A percentile compares a stretch with the other conserved stretches of the same genome.
These are phyloP conservation scores for Pseudogymnoascus sp. DNA, from an alignment of 2,329 filamentous ascomycete genomes.

Conservation along the genomic window DNA sequence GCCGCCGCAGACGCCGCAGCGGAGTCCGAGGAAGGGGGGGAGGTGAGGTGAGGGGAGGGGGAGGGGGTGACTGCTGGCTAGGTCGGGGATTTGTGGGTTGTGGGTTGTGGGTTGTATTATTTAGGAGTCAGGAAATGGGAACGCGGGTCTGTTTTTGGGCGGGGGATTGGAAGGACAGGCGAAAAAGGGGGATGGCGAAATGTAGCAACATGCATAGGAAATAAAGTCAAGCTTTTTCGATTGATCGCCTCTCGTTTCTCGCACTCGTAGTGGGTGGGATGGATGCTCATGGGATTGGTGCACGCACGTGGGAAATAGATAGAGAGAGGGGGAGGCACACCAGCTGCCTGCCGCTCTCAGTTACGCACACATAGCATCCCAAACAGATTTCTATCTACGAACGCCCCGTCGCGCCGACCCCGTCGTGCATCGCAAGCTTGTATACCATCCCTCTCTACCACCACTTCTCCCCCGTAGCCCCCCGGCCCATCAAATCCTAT, in stretches of 20 bases:
- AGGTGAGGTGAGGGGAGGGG: neutral
- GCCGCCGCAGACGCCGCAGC: constrained; percentile 22
- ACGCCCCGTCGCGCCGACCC: neutral
- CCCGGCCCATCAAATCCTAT: neutral
- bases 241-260: neutral
- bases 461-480: neutral
- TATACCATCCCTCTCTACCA: neutral
- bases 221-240: neutral
- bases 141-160: neutral
- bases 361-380: neutral
- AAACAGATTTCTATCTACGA: neutral
- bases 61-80: neutral
- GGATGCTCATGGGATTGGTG: neutral
- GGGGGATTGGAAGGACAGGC: neutral
- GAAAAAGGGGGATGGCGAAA: neutral
- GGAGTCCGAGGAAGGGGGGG: constrained; percentile 23
- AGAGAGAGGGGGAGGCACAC: neutral
- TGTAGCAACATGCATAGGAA: constrained; percentile 9
- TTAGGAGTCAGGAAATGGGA: neutral
- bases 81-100: neutral
- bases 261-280: too few species aligned
- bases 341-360: neutral
- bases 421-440: neutral
- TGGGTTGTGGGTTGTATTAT: neutral
- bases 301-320: neutral